Conservation (phyloP, 352 stramenopile species). For the Phytophthora multivora region DNA sequence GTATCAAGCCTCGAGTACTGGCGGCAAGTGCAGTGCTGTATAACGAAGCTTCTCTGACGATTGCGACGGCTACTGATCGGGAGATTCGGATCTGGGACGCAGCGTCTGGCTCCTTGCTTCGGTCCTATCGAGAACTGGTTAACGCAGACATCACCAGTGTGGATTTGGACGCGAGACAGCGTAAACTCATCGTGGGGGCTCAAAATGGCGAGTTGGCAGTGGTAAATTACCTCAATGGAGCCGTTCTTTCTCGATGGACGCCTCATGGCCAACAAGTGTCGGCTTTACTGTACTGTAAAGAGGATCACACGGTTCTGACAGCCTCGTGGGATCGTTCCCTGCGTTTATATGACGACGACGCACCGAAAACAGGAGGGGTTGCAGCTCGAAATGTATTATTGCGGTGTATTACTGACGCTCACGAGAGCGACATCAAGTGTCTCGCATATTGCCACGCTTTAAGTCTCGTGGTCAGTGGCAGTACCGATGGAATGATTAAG, state of each 20-base stretch:
- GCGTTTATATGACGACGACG: slow-evolving; percentile 74
- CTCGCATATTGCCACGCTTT: slow-evolving; percentile 78
- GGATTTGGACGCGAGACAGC: slow-evolving; percentile 67
- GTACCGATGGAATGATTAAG: slow-evolving; percentile 68
- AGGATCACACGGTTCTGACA: slow-evolving; percentile 75
- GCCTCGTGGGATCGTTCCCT: slow-evolving; percentile 80
- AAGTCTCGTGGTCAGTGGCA: slow-evolving; percentile 64
- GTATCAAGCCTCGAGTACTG: slow-evolving; percentile 61
- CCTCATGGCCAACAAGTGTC: slow-evolving; percentile 68
- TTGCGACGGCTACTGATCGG: slow-evolving; percentile 70
- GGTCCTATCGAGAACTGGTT: slow-evolving; percentile 59
- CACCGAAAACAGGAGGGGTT: slow-evolving; percentile 22
- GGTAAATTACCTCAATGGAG: slow-evolving; percentile 80
- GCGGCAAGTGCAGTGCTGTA: slow-evolving; percentile 70
- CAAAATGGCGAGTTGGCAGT: slow-evolving; percentile 72
- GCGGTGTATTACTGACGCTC: slow-evolving; percentile 67
- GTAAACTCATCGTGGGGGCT: slow-evolving; percentile 72
- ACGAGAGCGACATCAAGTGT: slow-evolving; percentile 81
- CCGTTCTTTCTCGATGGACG: slow-evolving; percentile 66
- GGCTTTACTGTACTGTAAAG: slow-evolving; percentile 72
- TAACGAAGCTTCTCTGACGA: slow-evolving; percentile 68
- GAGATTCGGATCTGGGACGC: slow-evolving; percentile 80
- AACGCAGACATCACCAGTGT: slow-evolving; percentile 72
- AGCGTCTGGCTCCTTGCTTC: slow-evolving; percentile 52
- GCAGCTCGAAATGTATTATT: slow-evolving; percentile 57